Percentiles rank a stretch among this genome's conserved stretches.
phyloP scores from a whole-genome alignment of 108 stramenopile genomes.

The Nitzschia sp. region DNA sequence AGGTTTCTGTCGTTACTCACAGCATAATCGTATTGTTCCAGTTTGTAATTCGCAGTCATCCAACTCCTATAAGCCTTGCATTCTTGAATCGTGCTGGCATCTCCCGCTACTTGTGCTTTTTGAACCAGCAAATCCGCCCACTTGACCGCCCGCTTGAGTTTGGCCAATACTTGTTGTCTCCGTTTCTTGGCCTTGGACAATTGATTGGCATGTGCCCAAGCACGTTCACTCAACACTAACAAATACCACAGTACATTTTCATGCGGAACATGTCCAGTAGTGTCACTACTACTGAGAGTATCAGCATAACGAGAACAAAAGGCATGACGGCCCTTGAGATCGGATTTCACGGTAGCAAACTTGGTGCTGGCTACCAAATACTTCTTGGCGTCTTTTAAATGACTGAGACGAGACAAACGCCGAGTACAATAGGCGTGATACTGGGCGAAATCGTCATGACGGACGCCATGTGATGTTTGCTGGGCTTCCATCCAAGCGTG shows the following conservation, averaged over 20 bases:
- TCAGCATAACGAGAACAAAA: conserved; percentile 30
- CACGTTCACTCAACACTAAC: conserved; percentile 63
- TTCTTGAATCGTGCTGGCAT: conserved; percentile 60
- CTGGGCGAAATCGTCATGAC: conserved; percentile 55
- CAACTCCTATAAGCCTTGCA: conserved; percentile 65
- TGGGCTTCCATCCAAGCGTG: conserved; percentile 37
- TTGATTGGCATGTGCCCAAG: conserved; percentile 72
- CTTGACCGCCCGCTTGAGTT: conserved; percentile 63
- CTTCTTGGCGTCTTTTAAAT: conserved; percentile 31
- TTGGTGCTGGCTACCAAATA: conserved; percentile 46
- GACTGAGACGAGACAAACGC: conserved; percentile 53
- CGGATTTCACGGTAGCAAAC: conserved; percentile 24
- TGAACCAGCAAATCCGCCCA: conserved; percentile 49
- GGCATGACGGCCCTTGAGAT: conserved; percentile 14
- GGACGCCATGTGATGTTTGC: conserved; percentile 44
- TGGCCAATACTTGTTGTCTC: conserved; percentile 44
- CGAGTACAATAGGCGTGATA: conserved; percentile 73
- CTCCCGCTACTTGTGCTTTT: conserved; percentile 24
- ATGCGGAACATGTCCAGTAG: conserved; percentile 28
- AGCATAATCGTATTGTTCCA: conserved; percentile 52
- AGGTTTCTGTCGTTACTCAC: no score
- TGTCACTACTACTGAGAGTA: conserved; percentile 17
- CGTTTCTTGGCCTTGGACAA: conserved; percentile 44
- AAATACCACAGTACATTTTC: conserved; percentile 43
- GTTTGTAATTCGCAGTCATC: conserved; percentile 72